Evolutionary conservation across 345 rosid species (phyloP).

Genomic region (Eucalyptus guilfoylei): DNA sequence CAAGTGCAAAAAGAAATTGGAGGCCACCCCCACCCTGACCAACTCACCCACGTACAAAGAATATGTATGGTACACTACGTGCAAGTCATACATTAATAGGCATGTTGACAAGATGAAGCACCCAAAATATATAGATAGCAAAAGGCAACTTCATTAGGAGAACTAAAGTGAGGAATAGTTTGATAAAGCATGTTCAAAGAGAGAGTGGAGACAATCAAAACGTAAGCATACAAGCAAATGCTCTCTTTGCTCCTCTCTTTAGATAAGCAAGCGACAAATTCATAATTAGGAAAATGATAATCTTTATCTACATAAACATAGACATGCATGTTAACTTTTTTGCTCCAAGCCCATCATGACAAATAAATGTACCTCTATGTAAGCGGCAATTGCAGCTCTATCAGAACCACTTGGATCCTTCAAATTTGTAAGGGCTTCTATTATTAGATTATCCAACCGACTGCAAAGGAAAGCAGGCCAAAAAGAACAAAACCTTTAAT

Average conservation of each 20-base stretch:
- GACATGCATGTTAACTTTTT: neutral
- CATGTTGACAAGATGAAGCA: neutral
- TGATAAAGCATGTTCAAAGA: neutral
- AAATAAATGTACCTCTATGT: conserved; percentile 56
- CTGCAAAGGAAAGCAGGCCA: neutral
- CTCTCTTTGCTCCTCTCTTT: neutral
- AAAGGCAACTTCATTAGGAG: neutral
- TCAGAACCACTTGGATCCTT: conserved; percentile 82
- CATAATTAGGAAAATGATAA: neutral
- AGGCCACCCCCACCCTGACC: neutral
- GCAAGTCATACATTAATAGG: neutral
- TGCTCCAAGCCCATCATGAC: neutral
- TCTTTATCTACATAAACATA: neutral
- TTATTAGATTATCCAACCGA: conserved; percentile 72
- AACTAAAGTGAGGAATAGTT: neutral
- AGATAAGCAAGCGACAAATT: neutral
- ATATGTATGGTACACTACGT: neutral
- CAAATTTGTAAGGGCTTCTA: conserved; percentile 75
- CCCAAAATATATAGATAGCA: neutral
- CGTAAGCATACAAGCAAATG: neutral
- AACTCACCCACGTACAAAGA: neutral
- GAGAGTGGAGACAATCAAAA: neutral
- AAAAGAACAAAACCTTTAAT: neutral
- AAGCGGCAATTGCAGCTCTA: conserved; percentile 57
- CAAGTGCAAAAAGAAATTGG: neutral